These are phyloP conservation scores for Phaffia australis DNA, from an alignment of 768 basidiomycete genomes.

Conservation along the genomic window DNA sequence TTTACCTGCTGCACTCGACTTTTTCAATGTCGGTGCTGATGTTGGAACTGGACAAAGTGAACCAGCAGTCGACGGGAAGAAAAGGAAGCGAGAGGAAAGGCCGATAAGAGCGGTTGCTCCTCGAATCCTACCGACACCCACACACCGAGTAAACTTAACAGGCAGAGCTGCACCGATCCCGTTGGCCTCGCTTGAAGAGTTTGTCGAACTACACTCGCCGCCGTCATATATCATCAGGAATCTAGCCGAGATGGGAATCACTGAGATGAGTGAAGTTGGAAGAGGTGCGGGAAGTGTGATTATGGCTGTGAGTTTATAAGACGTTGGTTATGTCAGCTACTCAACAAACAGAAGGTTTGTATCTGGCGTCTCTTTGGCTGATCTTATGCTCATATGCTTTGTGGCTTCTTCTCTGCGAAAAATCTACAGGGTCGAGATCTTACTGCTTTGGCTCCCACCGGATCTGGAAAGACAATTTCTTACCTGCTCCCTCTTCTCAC, in stretches of 20 bases:
- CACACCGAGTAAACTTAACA: conserved; percentile 61
- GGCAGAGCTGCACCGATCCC: conserved; percentile 58
- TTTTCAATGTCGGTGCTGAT: conserved; percentile 67
- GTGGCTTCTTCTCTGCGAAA: conserved; percentile 27
- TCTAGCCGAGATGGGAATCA: conserved; percentile 51
- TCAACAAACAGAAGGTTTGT: background rate
- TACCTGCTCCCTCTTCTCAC: conserved; percentile 75
- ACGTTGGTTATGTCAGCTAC: conserved; percentile 17
- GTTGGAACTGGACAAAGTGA: conserved; percentile 43
- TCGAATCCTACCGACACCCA: conserved; percentile 37
- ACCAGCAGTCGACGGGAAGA: conserved; percentile 32
- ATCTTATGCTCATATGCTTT: background rate
- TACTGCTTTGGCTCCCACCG: conserved; percentile 90
- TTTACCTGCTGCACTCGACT: conserved; percentile 64
- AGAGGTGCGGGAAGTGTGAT: conserved; percentile 68
- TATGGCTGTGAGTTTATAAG: conserved; percentile 49
- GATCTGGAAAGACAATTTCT: conserved; percentile 90
- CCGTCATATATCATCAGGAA: conserved; percentile 56
- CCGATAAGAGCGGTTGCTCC: conserved; percentile 17
- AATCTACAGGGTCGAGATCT: conserved; percentile 62
- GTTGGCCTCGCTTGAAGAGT: conserved; percentile 50
- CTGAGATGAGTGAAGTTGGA: conserved; percentile 68
- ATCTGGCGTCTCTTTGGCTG: background rate
- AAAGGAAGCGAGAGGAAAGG: conserved; percentile 28
- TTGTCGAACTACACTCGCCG: conserved; percentile 51